Evolutionary conservation across 345 rosid species (phyloP), one percentile per base, ranked within the genome.

Genomic region (Eutrema japonicum): DNA sequence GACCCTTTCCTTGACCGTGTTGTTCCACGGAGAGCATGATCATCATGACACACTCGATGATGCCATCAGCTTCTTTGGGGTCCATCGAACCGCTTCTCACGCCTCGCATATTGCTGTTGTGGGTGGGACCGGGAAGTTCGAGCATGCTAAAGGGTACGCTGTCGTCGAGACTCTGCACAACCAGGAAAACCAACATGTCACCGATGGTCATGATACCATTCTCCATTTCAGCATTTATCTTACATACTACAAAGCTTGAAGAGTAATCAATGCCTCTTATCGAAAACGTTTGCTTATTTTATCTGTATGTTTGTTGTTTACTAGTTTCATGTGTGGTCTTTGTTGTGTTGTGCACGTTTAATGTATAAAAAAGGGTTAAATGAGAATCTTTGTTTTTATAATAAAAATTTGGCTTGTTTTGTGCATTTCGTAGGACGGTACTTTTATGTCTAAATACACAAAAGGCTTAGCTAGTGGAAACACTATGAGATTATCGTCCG

Each of bases 81-180:
- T 95, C 48, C 96, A 95, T 32, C 58, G 96, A 46, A 84, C 92
- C 0, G 93, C 89, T 8, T 81, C 96, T 22, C 79, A 62, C 0
- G 87, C 75, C 3, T 91, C 97, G 1, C 85, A 82, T 74, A 64
- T 93, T 10, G 96, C 92, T 0, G 82, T 93, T 45, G 78, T 91
- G 4, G 97, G 93, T 37, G 98, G 98, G 13, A 92, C 93, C 0
- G 97, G 95, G 16, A 85, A 83, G 78, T 89, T 86, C 13, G 90
- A 88, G 84, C 72, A 83, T 36, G 93, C 88, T 8, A 82, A 79
- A 76, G 97, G 93, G 80, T 88, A 88, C 45, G 96, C 92, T 0
- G 72, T 77, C 1, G 87, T 94, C 18, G 91, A 84, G 83, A 86
- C 88, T 2, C 64, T 94, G 14, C 89, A 80, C 38, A 69, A 76